Evolutionary conservation across 768 basidiomycete genomes (phyloP), one percentile per base, ranked within the genome.

Genomic region (Myochromella boudieri): DNA sequence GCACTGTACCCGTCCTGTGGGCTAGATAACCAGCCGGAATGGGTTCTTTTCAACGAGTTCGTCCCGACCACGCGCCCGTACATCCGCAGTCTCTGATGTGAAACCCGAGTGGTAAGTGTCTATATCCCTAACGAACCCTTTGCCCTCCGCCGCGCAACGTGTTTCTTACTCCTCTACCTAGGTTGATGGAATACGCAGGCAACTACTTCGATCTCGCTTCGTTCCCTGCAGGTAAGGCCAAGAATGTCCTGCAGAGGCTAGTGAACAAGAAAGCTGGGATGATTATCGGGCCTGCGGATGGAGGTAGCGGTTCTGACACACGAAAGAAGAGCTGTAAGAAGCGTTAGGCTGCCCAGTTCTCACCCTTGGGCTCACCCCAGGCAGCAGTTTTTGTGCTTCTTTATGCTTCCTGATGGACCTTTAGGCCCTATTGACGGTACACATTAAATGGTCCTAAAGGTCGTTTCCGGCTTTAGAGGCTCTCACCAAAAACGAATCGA

Each of bases 21-120:
- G 24, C 69, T 97, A 37, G 89, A 92, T 52, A 81, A 81, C 9
- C 84, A 85, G 47, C 93, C 94, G 2, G 91, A 94, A 57, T 95
- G 91, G 93, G 91, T 94, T 3, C 63, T 91, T 6, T 94, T 88
- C 74, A 91, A 95, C 60, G 94, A 95, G 67, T 99, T 97, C 56
- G 92, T 97, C 8, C 68, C 97, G 54, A 98, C 95, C 6, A 90
- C 91, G 4, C 69, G 85, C 39, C 84, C 79, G 49, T 98, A 87
- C 60, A 94, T 99, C 60, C 84, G 95, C 21, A 0, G 91, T 95
- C 15, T 85, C 94, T 0, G 91, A 93, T 44, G 78, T 95, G 44
- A 74, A 78, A 60, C 77, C 87, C 2, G 93, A 95, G 58, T 98
- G 95, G 93, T 90, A 60, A 33, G 76, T 68, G 9, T n/a, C n/a